Evolutionary conservation across 768 basidiomycete species (phyloP).

Genomic region (Tylopilus vinaceipallidus): DNA sequence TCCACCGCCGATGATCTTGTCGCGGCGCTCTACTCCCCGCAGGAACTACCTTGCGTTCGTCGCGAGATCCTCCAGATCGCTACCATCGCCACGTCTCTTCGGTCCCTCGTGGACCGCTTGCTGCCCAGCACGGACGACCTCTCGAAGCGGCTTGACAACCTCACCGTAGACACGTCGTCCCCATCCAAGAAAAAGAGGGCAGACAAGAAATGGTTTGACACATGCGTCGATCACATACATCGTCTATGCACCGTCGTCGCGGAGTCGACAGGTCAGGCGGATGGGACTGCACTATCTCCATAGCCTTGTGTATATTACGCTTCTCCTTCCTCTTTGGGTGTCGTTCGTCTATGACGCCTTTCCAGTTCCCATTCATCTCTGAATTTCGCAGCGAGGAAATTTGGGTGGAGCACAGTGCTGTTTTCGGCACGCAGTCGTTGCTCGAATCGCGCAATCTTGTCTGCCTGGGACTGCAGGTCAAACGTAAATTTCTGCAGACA

Average conservation of each 20-base stretch:
- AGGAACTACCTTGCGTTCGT: slow-evolving; percentile 44
- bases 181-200: slow-evolving; percentile 31
- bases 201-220: slow-evolving; percentile 57
- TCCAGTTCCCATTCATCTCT: slow-evolving; percentile 51
- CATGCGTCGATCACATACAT: slow-evolving; percentile 62
- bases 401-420: slow-evolving; percentile 60
- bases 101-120: slow-evolving; percentile 25
- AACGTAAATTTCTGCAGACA: slow-evolving; percentile 44
- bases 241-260: slow-evolving; percentile 37
- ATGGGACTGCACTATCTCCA: no score
- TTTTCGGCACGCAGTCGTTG: slow-evolving; percentile 47
- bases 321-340: slow-evolving; percentile 31
- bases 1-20: slow-evolving; percentile 64
- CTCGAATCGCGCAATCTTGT: slow-evolving; percentile 64
- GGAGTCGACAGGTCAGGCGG: slow-evolving; percentile 21
- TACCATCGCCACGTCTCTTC: slow-evolving; percentile 38
- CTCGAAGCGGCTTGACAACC: slow-evolving; percentile 19
- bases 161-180: slow-evolving; percentile 19
- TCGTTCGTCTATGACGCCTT: slow-evolving; percentile 25
- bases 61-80: slow-evolving; percentile 40
- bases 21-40: slow-evolving; percentile 63
- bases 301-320: no score
- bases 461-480: slow-evolving; percentile 56
- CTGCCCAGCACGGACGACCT: slow-evolving; percentile 25
- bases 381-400: slow-evolving; percentile 57